Evolutionary conservation across 2,329 filamentous ascomycete species (phyloP), one percentile per base, ranked within the genome.

Genomic region (Penicillium thymicola): DNA sequence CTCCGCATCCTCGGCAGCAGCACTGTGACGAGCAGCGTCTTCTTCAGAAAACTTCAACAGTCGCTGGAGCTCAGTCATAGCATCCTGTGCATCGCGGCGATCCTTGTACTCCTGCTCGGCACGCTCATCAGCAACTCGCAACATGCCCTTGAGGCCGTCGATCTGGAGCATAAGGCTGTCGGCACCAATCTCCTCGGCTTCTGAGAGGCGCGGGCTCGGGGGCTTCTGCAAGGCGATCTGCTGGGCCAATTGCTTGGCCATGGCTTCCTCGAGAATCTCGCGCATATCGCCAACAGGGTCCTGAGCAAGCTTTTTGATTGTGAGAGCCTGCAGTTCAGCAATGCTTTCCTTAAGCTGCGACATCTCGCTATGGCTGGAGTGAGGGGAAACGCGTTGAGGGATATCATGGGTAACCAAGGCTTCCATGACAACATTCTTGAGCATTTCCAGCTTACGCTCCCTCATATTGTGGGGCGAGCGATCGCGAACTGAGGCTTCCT

Each of bases 381-480:
- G 62, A 27, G 65, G 63, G 27, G 59, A 58, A 34, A 55, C 58
- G 11, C 66, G 65, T n/a, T 69, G 63, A 46, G 65, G 65, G 13
- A 65, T 55, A 21, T 73, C 72, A 46, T 80, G 78, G 53, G 77
- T 71, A 49, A 78, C 75, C 32, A 96, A 76, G 5, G 87, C 88
- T 65, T 90, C 85, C 18, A 89, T 73, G 32, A 92, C 76, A 28
- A 79, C 84, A 25, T 79, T 78, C 52, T 87, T 80, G 62, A 99
- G 90, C 71, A 93, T 91, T 56, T 97, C 92, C 66, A 92, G 74
- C 65, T 85, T 90, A 66, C 87, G 87, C 68, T 96, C 91, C 59
- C 87, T 84, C 59, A 70, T 70, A 32, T 70, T 69, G 55, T 85
- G 83, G 18, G 92, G 90, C 64, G 92, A 97, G 64, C 87, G 81